These are phyloP conservation scores for Coprinopsis strossmayeri DNA, from an alignment of 768 basidiomycete genomes.

Conservation along the genomic window DNA sequence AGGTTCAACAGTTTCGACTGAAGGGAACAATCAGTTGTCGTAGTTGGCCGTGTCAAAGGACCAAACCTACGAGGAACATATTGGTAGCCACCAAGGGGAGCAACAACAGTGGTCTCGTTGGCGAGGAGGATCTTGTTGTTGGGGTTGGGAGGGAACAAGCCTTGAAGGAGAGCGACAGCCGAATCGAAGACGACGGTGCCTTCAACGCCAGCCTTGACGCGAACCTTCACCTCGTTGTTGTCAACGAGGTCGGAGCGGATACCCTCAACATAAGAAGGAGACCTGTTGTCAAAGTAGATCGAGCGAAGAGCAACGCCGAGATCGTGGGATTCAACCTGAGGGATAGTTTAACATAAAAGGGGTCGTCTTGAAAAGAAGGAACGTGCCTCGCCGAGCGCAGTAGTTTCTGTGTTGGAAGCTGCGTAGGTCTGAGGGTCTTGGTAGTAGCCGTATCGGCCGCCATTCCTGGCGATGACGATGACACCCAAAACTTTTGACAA, in stretches of 20 bases:
- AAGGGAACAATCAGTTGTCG: background rate
- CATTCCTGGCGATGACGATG: slow-evolving; percentile 73
- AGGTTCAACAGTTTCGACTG: slow-evolving; percentile 84
- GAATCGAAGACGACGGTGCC: slow-evolving; percentile 85
- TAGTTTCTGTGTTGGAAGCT: slow-evolving; percentile 57
- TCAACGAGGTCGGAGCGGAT: slow-evolving; percentile 65
- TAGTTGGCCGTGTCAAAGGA: slow-evolving; percentile 9
- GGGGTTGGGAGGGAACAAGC: slow-evolving; percentile 76
- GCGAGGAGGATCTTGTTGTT: slow-evolving; percentile 72
- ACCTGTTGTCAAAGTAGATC: slow-evolving; percentile 60
- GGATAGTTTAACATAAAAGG: background rate
- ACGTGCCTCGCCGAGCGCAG: slow-evolving; percentile 68
- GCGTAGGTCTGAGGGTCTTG: slow-evolving; percentile 69
- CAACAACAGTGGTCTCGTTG: slow-evolving; percentile 63
- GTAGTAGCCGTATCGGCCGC: slow-evolving; percentile 62
- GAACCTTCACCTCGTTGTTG: slow-evolving; percentile 66
- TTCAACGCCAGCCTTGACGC: slow-evolving; percentile 80
- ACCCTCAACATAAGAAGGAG: slow-evolving; percentile 60
- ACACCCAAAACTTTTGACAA: slow-evolving; percentile 68
- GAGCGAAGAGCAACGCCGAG: slow-evolving; percentile 59
- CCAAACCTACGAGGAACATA: slow-evolving; percentile 63
- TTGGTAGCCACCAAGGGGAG: slow-evolving; percentile 80
- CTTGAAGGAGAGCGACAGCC: slow-evolving; percentile 78
- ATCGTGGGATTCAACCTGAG: slow-evolving; percentile 59
- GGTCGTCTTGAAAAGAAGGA: background rate